Conservation (phyloP, 352 stramenopile genomes). For the Phytopythium cucurbitacearum region DNA sequence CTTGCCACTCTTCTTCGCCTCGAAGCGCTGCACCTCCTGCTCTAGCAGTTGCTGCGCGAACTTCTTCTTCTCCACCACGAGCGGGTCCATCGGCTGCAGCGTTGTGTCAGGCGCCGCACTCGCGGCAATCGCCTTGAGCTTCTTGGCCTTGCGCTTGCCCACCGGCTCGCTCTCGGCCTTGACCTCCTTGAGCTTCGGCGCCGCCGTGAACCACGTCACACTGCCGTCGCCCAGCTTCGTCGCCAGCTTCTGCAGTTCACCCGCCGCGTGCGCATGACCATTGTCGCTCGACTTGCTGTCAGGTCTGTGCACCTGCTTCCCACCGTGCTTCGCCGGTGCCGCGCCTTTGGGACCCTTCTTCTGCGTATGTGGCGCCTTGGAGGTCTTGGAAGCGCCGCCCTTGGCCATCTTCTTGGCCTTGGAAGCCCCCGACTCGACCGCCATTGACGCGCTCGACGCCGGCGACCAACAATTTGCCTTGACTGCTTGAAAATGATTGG, state of each 20-base stretch:
- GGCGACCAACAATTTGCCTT: background rate
- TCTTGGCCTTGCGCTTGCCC: slow-evolving; percentile 10
- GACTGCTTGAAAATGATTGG: too few relatives aligned
- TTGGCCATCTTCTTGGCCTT: background rate
- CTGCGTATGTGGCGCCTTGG: background rate
- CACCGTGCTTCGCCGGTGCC: background rate
- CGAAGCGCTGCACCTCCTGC: slow-evolving; percentile 48
- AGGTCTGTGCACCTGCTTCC: slow-evolving; percentile 7
- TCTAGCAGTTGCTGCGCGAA: slow-evolving; percentile 58
- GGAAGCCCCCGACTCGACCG: background rate
- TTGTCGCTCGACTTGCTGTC: slow-evolving; percentile 4
- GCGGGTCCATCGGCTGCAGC: slow-evolving; percentile 20
- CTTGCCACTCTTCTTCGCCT: slow-evolving; percentile 58
- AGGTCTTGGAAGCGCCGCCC: too few relatives aligned
- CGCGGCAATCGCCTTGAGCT: slow-evolving; percentile 14
- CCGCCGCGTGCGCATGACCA: slow-evolving; percentile 1
- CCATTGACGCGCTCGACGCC: slow-evolving; percentile 1
- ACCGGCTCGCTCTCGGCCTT: slow-evolving; percentile 13
- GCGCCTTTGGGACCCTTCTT: background rate
- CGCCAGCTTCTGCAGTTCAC: slow-evolving; percentile 23
- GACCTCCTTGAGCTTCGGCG: slow-evolving; percentile 19
- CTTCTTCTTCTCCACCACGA: slow-evolving; percentile 50
- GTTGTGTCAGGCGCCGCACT: background rate
- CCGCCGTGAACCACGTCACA: slow-evolving; percentile 34
- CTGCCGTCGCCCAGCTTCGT: slow-evolving; percentile 22